phyloP scores from a whole-genome alignment of 345 rosid genomes.

The Punica granatum region DNA sequence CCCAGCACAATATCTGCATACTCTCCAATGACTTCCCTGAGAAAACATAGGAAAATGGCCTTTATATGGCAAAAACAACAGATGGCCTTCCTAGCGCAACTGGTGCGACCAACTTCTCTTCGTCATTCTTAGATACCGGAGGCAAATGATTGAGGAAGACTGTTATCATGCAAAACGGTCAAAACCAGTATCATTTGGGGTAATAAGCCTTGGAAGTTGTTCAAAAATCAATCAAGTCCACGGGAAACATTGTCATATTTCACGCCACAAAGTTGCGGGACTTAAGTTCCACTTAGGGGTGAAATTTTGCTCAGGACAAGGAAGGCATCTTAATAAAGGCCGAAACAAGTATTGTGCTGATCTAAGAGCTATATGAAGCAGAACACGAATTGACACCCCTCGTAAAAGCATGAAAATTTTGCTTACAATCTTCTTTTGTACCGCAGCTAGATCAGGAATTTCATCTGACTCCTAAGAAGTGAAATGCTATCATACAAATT shows the following conservation, averaged over 20 bases:
- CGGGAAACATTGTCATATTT: not conserved
- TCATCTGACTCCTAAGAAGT: not conserved
- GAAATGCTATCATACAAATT: too few relatives aligned
- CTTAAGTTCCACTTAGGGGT: not conserved
- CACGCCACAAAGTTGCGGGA: not conserved
- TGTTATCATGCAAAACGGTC: not conserved
- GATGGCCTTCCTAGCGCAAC: not conserved
- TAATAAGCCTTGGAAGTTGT: not conserved
- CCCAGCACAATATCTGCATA: constrained; percentile 77
- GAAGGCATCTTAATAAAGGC: too few relatives aligned
- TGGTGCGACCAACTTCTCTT: not conserved
- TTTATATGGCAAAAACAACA: not conserved
- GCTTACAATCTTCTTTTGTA: not conserved
- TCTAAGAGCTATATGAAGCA: not conserved
- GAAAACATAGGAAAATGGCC: not conserved
- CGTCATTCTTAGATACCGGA: not conserved
- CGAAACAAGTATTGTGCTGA: not conserved
- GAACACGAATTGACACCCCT: not conserved
- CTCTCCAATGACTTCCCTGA: constrained; percentile 85
- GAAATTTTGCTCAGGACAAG: not conserved
- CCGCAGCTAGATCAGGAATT: not conserved
- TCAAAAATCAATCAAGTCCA: not conserved
- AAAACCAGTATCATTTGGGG: not conserved
- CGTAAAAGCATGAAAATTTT: not conserved
- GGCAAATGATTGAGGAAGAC: not conserved